Evolutionary conservation across 495 filamentous ascomycete genomes (phyloP).

Genomic region (Penicillium steckii): DNA sequence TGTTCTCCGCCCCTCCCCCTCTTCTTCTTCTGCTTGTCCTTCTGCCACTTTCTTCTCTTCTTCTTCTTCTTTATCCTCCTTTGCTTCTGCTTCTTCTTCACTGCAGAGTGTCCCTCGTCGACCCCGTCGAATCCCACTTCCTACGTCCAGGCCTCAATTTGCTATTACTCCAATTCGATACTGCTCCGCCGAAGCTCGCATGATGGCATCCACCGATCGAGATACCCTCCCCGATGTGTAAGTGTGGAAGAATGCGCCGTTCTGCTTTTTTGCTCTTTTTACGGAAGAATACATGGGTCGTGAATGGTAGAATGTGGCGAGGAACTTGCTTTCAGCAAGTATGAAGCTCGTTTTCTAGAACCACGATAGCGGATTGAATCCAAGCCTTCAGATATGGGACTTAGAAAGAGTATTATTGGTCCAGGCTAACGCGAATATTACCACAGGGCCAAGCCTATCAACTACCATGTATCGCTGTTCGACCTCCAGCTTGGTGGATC

Average conservation of each 20-base stretch:
- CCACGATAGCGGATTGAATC: no score
- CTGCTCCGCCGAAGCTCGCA: conserved; percentile 42
- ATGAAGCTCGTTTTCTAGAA: not conserved
- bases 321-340: not conserved
- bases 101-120: not conserved
- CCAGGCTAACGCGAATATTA: not conserved
- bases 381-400: no score
- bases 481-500: conserved; percentile 68
- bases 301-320: not conserved
- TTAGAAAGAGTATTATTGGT: no score
- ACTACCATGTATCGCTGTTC: conserved; percentile 81
- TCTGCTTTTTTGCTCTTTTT: not conserved
- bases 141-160: conserved; percentile 12
- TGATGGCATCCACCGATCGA: conserved; percentile 48
- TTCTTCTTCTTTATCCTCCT: conserved; percentile 26
- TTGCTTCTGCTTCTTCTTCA: conserved; percentile 1
- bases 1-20: conserved; percentile 30
- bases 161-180: conserved; percentile 19
- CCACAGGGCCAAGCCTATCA: conserved; percentile 70
- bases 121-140: conserved; percentile 17
- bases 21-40: conserved; percentile 22
- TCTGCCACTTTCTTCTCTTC: not conserved
- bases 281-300: not conserved
- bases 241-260: conserved; percentile 14
- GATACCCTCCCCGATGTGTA: conserved; percentile 54